Conservation (phyloP, 805 yeast genomes). For the Ascoidea rubescens region DNA sequence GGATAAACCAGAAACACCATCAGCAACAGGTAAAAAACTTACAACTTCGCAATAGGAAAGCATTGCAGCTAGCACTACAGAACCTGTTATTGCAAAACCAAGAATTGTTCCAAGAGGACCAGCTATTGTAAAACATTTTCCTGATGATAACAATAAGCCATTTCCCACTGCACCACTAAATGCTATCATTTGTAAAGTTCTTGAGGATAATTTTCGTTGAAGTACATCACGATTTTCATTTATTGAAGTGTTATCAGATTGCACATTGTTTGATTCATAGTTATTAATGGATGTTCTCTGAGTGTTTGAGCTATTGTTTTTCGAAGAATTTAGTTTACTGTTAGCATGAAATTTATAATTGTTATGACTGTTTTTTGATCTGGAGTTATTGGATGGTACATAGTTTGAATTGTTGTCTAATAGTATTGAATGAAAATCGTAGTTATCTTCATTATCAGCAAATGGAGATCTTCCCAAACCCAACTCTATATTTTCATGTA, state of each 20-base stretch:
- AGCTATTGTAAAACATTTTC: constrained; percentile 60
- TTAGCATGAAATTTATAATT: not conserved
- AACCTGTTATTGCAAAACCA: constrained; percentile 51
- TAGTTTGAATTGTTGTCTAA: constrained; percentile 1
- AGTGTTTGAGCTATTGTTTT: not conserved
- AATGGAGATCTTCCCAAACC: no score
- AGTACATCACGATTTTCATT: constrained; percentile 15
- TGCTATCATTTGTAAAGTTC: constrained; percentile 68
- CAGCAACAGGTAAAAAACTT: constrained; percentile 62
- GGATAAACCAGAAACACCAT: constrained; percentile 63
- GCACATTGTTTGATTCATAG: not conserved
- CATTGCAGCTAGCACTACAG: constrained; percentile 54
- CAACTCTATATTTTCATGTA: no score
- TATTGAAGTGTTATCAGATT: not conserved
- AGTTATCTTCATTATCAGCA: no score
- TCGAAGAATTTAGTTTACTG: no score
- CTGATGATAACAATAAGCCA: constrained; percentile 55
- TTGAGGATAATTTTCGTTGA: constrained; percentile 44
- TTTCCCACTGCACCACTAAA: constrained; percentile 71
- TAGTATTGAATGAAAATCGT: no score
- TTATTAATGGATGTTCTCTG: not conserved
- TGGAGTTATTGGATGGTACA: not conserved
- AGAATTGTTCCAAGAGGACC: constrained; percentile 68
- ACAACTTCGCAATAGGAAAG: constrained; percentile 72
- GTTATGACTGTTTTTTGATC: not conserved